Evolutionary conservation across 148 eudicot species (phyloP), one percentile per base, ranked within the genome.

Genomic region (Vaccinium corymbosum): DNA sequence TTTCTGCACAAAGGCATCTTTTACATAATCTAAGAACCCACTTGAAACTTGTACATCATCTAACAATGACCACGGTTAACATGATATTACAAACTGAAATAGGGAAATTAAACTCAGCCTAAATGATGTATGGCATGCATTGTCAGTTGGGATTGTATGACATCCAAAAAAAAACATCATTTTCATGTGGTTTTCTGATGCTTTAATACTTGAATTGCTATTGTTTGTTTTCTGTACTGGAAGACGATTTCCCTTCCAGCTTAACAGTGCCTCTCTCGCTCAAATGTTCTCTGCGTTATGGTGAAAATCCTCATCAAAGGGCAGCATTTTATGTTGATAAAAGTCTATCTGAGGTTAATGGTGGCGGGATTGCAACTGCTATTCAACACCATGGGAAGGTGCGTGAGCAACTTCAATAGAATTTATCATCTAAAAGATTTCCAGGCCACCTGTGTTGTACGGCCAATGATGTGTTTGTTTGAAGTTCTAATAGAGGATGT

Each of bases 341-440:
- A 88, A 95, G 98, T 91, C 94, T 95, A 17, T 89, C 98, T 48
- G 99, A 95, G 90, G 87, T 97, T 84, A 91, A 92, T 88, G 93
- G 93, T 84, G 98, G 99, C 81, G 99, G 99, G 68, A 95, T 97
- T 88, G 98, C 98, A 61, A 92, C 95, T 74, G 93, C 98, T 87
- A 72, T 97, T 85, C 98, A 95, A 89, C 98, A 94, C 87, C 97
- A 97, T 89, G 99, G 99, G 76, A 97, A 95, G 98, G 99, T 94
- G 84, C 87, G 92, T 80, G n/a, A 75, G 7, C 27, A 81, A 16
- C 76, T 62, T 32, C 14, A 4, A 48, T 83, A 2, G 19, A 35
- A 29, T 56, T 38, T 32, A 42, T 53, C 42, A 13, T 75, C 48
- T 62, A 25, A 10, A 42, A 14, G 77, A 10, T 52, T 73, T 85